Percentiles rank a stretch among this genome's conserved stretches.
These are phyloP conservation scores for Leccinum cinnamomeum DNA, from an alignment of 1,284 basidiomycete genomes.

Conservation along the genomic window DNA sequence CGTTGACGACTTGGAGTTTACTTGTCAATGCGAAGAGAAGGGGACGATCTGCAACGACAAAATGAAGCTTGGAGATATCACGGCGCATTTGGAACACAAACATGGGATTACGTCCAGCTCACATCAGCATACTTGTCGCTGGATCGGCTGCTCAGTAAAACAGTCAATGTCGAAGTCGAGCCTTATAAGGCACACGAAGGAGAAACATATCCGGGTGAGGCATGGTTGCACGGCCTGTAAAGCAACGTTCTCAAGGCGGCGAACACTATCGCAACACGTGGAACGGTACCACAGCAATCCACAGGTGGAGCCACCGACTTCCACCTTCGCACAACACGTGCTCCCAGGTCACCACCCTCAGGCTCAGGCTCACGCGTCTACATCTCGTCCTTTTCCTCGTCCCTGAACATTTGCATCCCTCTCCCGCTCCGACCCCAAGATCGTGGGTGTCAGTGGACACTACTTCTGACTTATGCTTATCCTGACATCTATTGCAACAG, in stretches of 20 bases:
- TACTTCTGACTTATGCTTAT: too few relatives aligned
- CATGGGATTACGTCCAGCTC: constrained; percentile 1
- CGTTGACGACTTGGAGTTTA: neutral
- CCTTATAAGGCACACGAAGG: constrained; percentile 8
- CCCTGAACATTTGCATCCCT: neutral
- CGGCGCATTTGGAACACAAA: neutral
- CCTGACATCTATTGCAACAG: too few relatives aligned
- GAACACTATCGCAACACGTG: constrained; percentile 1
- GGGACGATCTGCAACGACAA: neutral
- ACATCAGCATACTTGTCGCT: neutral
- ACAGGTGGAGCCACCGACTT: neutral
- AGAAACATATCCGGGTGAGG: neutral
- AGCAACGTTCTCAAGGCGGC: constrained; percentile 7
- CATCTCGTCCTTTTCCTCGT: neutral
- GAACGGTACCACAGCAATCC: neutral
- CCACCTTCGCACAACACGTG: neutral
- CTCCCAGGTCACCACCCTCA: neutral
- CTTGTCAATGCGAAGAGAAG: neutral
- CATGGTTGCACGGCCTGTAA: constrained; percentile 8
- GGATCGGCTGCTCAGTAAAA: neutral
- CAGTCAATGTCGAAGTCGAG: neutral
- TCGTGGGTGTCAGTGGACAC: too few relatives aligned
- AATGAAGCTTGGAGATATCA: constrained; percentile 2
- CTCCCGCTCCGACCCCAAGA: too few relatives aligned
- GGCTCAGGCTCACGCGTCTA: neutral